Conservation (phyloP, 2,329 filamentous ascomycete species). For the Drechslerella dactyloides region DNA sequence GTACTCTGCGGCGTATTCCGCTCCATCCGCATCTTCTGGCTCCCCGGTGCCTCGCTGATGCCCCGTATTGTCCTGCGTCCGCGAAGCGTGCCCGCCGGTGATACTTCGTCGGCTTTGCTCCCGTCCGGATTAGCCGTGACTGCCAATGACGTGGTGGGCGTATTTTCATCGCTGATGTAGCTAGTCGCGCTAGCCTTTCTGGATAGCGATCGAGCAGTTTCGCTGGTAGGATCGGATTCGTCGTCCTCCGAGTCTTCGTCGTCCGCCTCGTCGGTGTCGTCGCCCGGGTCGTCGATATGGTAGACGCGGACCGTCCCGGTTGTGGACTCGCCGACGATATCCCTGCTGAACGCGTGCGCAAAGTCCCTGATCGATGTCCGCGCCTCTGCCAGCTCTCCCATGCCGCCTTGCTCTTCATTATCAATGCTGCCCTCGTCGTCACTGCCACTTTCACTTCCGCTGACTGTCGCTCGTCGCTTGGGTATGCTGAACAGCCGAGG, state of each 20-base stretch:
- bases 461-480: conserved; percentile 9
- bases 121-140: background rate
- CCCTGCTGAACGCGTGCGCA: conserved; percentile 36
- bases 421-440: conserved; percentile 2
- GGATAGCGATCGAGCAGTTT: background rate
- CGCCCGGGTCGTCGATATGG: conserved; percentile 16
- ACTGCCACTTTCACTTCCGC: conserved; percentile 2
- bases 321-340: conserved; percentile 22
- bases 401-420: background rate
- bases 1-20: conserved; percentile 46
- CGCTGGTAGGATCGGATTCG: background rate
- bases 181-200: background rate
- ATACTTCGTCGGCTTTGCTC: conserved; percentile 5
- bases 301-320: conserved; percentile 40
- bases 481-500: conserved; percentile 34
- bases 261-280: conserved; percentile 1
- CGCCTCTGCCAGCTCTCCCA: conserved; percentile 1
- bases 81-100: conserved; percentile 9
- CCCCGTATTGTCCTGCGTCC: conserved; percentile 23
- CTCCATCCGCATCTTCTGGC: conserved; percentile 36
- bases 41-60: conserved; percentile 11
- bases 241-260: background rate
- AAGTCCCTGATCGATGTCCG: conserved; percentile 43
- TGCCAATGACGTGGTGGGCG: conserved; percentile 1
- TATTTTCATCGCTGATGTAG: conserved; percentile 6